Percentiles rank a stretch among this genome's conserved stretches.
phyloP scores from a whole-genome alignment of 1,139 yeast species.

The Geotrichum restrictum region DNA sequence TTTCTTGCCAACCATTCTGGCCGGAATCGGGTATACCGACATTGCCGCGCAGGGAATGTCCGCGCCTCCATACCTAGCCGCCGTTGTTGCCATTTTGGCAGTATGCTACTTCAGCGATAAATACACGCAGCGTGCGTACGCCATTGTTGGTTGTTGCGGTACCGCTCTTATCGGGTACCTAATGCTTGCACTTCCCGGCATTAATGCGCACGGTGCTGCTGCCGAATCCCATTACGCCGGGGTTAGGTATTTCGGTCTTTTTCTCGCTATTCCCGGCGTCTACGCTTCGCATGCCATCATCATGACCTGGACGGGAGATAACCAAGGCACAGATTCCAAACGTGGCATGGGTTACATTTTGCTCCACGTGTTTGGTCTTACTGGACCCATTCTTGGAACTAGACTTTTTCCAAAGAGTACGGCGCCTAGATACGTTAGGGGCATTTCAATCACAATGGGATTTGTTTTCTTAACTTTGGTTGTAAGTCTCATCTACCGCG shows the following conservation, averaged over 20 bases:
- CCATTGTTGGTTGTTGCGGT: slow-evolving; percentile 28
- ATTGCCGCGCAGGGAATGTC: slow-evolving; percentile 33
- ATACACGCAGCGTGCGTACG: slow-evolving; percentile 30
- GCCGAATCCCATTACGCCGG: slow-evolving; percentile 24
- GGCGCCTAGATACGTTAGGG: slow-evolving; percentile 33
- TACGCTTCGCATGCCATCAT: slow-evolving; percentile 35
- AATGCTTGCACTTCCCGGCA: slow-evolving; percentile 27
- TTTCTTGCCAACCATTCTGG: slow-evolving; percentile 31
- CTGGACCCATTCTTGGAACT: slow-evolving; percentile 38
- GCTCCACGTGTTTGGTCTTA: slow-evolving; percentile 36
- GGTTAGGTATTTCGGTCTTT: slow-evolving; percentile 35
- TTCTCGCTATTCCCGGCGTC: slow-evolving; percentile 35
- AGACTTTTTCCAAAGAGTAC: slow-evolving; percentile 34
- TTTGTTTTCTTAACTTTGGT: slow-evolving; percentile 26
- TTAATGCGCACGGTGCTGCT: no score
- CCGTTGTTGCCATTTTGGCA: slow-evolving; percentile 26
- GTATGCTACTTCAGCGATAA: slow-evolving; percentile 29
- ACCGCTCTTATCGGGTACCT: slow-evolving; percentile 35
- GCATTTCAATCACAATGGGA: slow-evolving; percentile 34
- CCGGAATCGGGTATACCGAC: slow-evolving; percentile 32
- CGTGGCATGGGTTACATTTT: slow-evolving; percentile 34
- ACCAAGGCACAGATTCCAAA: slow-evolving; percentile 35
- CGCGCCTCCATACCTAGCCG: slow-evolving; percentile 32
- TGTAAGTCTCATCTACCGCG: slow-evolving; percentile 26
- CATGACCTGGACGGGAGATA: slow-evolving; percentile 36